Evolutionary conservation across 345 rosid genomes (phyloP).

Genomic region (Brassica cretica): DNA sequence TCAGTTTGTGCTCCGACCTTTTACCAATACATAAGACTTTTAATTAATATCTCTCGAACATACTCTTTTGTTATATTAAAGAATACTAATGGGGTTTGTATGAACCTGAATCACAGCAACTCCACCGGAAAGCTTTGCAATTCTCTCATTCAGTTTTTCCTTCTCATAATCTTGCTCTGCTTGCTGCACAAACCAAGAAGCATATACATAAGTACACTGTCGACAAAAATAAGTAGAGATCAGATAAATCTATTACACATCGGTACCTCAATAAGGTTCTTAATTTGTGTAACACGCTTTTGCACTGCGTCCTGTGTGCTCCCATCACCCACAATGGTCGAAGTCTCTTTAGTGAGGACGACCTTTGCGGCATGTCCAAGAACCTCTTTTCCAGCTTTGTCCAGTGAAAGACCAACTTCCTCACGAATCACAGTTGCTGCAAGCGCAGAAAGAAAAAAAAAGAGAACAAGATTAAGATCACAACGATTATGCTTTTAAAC

Average conservation of each 20-base stretch:
- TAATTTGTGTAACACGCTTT: conserved; percentile 90
- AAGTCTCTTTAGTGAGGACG: conserved; percentile 88
- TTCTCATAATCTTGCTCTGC: conserved; percentile 94
- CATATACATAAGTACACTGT: neutral
- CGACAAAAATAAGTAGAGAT: neutral
- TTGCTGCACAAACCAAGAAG: conserved; percentile 46
- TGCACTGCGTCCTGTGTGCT: conserved; percentile 92
- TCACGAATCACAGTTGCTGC: conserved; percentile 90
- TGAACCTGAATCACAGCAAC: conserved; percentile 81
- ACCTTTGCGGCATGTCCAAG: conserved; percentile 88
- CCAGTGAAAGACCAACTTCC: conserved; percentile 95
- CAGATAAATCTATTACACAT: no score
- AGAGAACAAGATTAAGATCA: neutral
- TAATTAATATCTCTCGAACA: neutral
- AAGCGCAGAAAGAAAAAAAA: neutral
- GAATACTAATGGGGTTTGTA: neutral
- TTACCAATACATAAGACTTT: conserved; percentile 6
- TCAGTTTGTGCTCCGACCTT: conserved; percentile 91
- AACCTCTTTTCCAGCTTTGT: conserved; percentile 91
- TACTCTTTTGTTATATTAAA: neutral
- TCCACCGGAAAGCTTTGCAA: conserved; percentile 90
- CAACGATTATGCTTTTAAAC: neutral
- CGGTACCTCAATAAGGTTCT: conserved; percentile 75
- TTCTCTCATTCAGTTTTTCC: conserved; percentile 92
- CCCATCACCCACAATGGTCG: conserved; percentile 96